phyloP scores from a whole-genome alignment of 441 rosid species.

The Eruca vesicaria region DNA sequence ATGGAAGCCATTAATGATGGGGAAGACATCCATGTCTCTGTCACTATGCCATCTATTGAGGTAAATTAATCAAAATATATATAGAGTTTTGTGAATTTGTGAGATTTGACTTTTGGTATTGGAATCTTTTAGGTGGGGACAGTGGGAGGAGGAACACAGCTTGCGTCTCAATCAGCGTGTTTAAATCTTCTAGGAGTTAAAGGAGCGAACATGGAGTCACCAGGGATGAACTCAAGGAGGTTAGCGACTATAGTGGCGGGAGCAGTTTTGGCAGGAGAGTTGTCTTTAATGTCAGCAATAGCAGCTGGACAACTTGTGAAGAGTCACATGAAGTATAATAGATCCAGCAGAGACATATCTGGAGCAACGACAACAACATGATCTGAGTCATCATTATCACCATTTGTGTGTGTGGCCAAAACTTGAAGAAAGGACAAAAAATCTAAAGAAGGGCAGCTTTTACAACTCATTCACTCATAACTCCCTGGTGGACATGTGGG shows the following conservation, averaged over 20 bases:
- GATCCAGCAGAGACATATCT: slow-evolving; percentile 74
- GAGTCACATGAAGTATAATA: slow-evolving; percentile 94
- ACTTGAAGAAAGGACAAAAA: neutral
- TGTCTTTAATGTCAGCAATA: slow-evolving; percentile 89
- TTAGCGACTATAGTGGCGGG: slow-evolving; percentile 81
- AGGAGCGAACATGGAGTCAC: slow-evolving; percentile 67
- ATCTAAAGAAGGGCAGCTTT: slow-evolving; percentile 20
- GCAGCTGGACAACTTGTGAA: slow-evolving; percentile 84
- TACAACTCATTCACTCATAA: slow-evolving; percentile 29
- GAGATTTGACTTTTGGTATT: neutral
- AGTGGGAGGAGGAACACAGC: slow-evolving; percentile 95
- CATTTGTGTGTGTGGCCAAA: slow-evolving; percentile 11
- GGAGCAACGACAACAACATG: slow-evolving; percentile 34
- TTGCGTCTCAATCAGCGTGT: slow-evolving; percentile 92
- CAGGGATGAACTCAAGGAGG: slow-evolving; percentile 79
- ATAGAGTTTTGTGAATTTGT: neutral
- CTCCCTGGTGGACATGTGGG: slow-evolving; percentile 21
- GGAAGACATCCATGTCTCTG: slow-evolving; percentile 79
- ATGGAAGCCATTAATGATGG: slow-evolving; percentile 89
- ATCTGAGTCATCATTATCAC: neutral
- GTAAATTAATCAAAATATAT: slow-evolving; percentile 27
- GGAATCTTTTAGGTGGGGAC: slow-evolving; percentile 64
- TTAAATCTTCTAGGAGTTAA: slow-evolving; percentile 80
- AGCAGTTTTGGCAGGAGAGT: slow-evolving; percentile 82
- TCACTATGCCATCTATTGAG: slow-evolving; percentile 92